Percentiles rank a stretch among this genome's conserved stretches.
Evolutionary conservation across 2,329 filamentous ascomycete genomes (phyloP).

Genomic region (Fusarium lateritium): DNA sequence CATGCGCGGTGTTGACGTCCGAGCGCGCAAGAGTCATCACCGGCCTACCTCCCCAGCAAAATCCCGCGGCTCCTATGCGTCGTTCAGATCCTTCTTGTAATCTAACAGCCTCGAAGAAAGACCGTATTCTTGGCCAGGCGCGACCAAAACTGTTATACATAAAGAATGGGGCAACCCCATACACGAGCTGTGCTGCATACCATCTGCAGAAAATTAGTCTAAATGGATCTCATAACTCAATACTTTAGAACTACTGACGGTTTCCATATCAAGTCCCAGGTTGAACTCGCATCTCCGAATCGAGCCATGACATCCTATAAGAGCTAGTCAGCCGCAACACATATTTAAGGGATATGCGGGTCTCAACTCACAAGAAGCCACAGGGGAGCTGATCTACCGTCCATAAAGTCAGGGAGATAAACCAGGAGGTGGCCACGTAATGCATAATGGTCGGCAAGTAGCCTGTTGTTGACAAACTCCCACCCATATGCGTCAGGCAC

Average conservation of each 20-base stretch:
- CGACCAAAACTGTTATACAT: constrained; percentile 49
- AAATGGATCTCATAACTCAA: too few species aligned
- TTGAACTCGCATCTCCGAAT: neutral
- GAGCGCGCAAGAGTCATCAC: constrained; percentile 61
- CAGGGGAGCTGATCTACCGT: neutral
- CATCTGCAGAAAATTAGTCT: neutral
- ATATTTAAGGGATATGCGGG: neutral
- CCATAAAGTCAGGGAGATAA: constrained; percentile 7
- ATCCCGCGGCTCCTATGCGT: constrained; percentile 68
- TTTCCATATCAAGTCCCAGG: neutral
- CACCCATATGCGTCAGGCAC: constrained; percentile 7
- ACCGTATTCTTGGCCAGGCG: constrained; percentile 53
- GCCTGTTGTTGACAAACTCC: constrained; percentile 3
- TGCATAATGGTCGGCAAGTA: constrained; percentile 1
- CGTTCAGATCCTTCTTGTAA: constrained; percentile 50
- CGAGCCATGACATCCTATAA: neutral
- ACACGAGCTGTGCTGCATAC: neutral
- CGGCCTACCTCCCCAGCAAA: constrained; percentile 75
- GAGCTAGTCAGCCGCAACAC: neutral
- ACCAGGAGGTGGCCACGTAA: neutral
- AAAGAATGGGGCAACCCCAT: neutral
- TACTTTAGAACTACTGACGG: neutral
- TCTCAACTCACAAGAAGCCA: neutral
- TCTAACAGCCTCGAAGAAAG: constrained; percentile 57
- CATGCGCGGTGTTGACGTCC: neutral